phyloP scores from a whole-genome alignment of 2,329 filamentous ascomycete genomes.

The Elsinoe necatrix region DNA sequence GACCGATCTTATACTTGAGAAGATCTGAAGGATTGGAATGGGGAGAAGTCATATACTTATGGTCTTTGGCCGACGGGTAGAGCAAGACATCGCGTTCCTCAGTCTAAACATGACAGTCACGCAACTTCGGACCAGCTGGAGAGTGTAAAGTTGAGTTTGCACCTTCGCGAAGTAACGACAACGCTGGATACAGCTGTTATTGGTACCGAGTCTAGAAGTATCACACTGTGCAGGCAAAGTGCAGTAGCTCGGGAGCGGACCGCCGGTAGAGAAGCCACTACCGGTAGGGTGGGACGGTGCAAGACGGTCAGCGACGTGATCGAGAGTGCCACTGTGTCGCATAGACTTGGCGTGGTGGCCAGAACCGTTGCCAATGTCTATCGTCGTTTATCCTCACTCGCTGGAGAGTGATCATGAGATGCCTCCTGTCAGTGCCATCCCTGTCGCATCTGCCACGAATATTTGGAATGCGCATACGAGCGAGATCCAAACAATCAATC shows the following conservation, averaged over 20 bases:
- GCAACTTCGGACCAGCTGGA: neutral
- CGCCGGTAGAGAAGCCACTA: neutral
- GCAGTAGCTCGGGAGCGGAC: constrained; percentile 2
- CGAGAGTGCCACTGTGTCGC: neutral
- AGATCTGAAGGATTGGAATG: neutral
- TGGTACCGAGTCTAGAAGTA: constrained; percentile 8
- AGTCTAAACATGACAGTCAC: neutral
- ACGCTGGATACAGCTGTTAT: constrained; percentile 4
- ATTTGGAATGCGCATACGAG: neutral
- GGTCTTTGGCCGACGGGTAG: neutral
- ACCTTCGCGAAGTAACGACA: neutral
- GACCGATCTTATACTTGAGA: neutral
- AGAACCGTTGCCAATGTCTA: constrained; percentile 3
- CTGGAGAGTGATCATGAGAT: neutral
- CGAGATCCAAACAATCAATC: neutral
- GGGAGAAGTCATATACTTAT: constrained; percentile 1
- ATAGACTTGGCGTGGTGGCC: neutral
- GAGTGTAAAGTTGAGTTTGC: neutral
- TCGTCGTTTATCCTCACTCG: neutral
- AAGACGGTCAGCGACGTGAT: neutral
- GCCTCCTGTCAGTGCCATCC: constrained; percentile 4
- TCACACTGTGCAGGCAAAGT: neutral
- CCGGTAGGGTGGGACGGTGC: neutral
- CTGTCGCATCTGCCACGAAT: neutral
- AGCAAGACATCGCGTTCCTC: neutral